Base-by-base conservation (phyloP, 495 filamentous ascomycete genomes). In the Aspergillus saccharolyticus region DNA sequence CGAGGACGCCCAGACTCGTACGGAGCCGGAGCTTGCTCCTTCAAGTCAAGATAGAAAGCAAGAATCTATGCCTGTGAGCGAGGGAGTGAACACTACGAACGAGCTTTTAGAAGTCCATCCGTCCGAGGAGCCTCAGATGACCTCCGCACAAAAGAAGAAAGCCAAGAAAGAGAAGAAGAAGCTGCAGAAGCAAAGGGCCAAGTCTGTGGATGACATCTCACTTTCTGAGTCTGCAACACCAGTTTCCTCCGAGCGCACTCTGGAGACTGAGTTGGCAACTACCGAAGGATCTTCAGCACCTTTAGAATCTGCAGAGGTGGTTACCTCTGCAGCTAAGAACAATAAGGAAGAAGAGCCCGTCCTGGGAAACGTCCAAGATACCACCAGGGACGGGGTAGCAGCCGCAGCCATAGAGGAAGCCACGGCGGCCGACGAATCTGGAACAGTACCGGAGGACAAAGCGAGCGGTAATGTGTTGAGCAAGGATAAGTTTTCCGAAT, bases 161-260 rank as follows among this genome's bases (percentile, higher is more conserved):
- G 61, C 49, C 3, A 67, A 58, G 49, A 64, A 64, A 21, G 59
- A 67, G 3, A 66, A 52, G 52, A 62, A 63, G 44, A 63, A 67
- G 57, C 60, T 63, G 21, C 55, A 60, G 57, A 64, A 67, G 42
- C 55, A 57, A 16, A 57, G 61, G 21, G 58, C 61, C 22, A 48
- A 45, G 21, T 54, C 49, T n/a, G 1, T 51, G 12, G 55, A 55
- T 21, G 59, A 62, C n/a, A 15, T 45, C 10, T 30, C 44, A 8
- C 1, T 48, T 15, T 24, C 54, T 44, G 64, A 66, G 52, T 19
- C 61, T 47, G 30, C 25, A 42, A 18, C 54, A 17, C 21, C n/a
- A n/a, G 8, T n/a, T 6, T 15, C 22, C 21, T 18, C 44, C 10
- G 52, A 58, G n/a, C 56, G 59, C 4, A 18, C 19, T 17, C 20